Evolutionary conservation across 2,329 filamentous ascomycete species (phyloP).

Genomic region (Bipolaris gigantea): DNA sequence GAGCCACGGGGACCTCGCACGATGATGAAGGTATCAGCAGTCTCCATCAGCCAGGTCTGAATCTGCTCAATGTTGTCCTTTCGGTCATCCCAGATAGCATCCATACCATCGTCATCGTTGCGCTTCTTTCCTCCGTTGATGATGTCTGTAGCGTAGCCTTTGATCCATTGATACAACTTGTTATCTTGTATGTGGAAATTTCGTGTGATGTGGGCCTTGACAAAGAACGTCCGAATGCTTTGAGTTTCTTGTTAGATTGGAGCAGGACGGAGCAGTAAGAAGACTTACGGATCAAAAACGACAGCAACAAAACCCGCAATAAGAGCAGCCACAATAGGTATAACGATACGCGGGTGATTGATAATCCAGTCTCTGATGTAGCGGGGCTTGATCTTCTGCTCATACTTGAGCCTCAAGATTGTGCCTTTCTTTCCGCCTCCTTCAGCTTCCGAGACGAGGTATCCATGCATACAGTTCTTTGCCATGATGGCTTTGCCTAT

Average conservation of each 20-base stretch:
- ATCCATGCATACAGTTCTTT: conserved; percentile 89
- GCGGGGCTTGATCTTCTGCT: conserved; percentile 73
- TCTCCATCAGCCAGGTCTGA: conserved; percentile 83
- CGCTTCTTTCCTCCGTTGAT: conserved; percentile 61
- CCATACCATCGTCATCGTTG: conserved; percentile 68
- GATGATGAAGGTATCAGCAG: conserved; percentile 87
- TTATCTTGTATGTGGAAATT: conserved; percentile 75
- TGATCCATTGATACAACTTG: conserved; percentile 77
- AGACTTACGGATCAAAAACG: conserved; percentile 70
- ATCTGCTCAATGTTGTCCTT: conserved; percentile 80
- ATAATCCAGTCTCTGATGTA: conserved; percentile 87
- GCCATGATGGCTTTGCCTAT: conserved; percentile 82
- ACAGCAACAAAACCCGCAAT: conserved; percentile 82
- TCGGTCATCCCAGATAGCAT: conserved; percentile 85
- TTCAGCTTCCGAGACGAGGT: conserved; percentile 65
- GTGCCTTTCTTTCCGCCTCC: conserved; percentile 79
- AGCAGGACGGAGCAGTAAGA: not conserved
- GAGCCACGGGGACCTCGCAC: conserved; percentile 90
- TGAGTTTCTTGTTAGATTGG: not conserved
- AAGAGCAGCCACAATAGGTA: conserved; percentile 79
- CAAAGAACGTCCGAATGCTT: conserved; percentile 82
- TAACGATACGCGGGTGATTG: conserved; percentile 82
- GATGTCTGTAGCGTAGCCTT: conserved; percentile 68
- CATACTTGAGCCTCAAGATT: conserved; percentile 78
- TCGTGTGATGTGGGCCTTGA: conserved; percentile 82